These are phyloP conservation scores for Nigrospora oryzae DNA, from an alignment of 2,329 filamentous ascomycete species.

Conservation along the genomic window DNA sequence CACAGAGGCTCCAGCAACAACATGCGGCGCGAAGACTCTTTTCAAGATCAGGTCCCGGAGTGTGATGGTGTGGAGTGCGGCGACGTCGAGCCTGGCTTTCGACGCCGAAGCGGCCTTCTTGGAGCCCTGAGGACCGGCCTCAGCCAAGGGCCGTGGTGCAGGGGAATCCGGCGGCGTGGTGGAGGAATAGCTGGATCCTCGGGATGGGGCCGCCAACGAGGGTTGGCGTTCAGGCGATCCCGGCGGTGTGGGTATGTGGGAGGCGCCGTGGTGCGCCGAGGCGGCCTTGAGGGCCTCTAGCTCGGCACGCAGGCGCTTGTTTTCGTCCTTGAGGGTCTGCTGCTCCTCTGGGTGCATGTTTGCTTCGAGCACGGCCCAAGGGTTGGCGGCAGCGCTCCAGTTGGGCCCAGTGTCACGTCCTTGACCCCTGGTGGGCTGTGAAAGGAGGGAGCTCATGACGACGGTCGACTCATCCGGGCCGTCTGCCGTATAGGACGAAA, in stretches of 20 bases:
- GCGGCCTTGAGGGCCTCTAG: slow-evolving; percentile 1
- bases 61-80: slow-evolving; percentile 1
- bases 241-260: too few relatives aligned
- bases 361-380: slow-evolving; percentile 2
- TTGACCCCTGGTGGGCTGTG: not conserved
- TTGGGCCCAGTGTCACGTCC: not conserved
- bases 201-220: too few relatives aligned
- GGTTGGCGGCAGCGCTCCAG: slow-evolving; percentile 3
- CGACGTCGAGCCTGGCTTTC: not conserved
- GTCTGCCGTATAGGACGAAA: too few relatives aligned
- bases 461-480: too few relatives aligned
- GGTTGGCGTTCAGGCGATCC: too few relatives aligned
- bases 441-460: too few relatives aligned
- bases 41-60: slow-evolving; percentile 5
- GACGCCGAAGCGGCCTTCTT: not conserved
- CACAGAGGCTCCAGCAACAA: slow-evolving; percentile 1
- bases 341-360: not conserved
- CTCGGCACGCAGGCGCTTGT: slow-evolving; percentile 3
- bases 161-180: too few relatives aligned
- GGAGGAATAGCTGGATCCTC: too few relatives aligned
- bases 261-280: too few relatives aligned
- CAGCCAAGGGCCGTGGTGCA: too few relatives aligned
- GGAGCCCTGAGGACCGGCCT: too few relatives aligned
- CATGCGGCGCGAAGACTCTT: slow-evolving; percentile 3
- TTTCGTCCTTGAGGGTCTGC: slow-evolving; percentile 1